Base-by-base conservation (phyloP, 2,329 filamentous ascomycete species). In the Fusarium agapanthi region DNA sequence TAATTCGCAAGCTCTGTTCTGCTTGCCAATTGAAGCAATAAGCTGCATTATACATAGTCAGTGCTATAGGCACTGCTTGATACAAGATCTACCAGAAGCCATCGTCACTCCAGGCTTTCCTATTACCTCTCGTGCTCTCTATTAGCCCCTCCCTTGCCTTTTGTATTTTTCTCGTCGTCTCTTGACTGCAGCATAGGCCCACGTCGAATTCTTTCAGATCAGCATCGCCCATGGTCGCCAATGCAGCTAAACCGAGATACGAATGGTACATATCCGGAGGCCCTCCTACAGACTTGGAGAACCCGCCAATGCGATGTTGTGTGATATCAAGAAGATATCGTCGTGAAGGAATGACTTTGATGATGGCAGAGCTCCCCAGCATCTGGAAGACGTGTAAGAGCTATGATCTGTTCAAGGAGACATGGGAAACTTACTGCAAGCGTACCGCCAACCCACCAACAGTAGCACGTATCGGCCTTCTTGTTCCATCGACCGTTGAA, bases 401-500 rank as follows among this genome's bases (percentile, higher is more conserved):
- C 15, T 16, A 5, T 24, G 11, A 12, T 12, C 6, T 62, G 5
- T 20, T 10, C 26, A 11, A 7, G 35, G 7, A 24, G 22, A 2
- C 11, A 15, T 6, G 4, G 16, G 13, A 13, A 24, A 56, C 81
- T 69, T 77, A 87, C 84, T 58, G 79, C 76, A 2, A 89, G 79
- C 3, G 94, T 90, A 5, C 90, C 94, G 8, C 88, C 87, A 1
- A 93, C 94, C 96, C 96, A 99, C 86, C 95, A 99, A 28, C 90
- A 92, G 81, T 99, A 99, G 83, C 96, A 99, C 1, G 96, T 98
- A 82, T 99, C 96, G 15, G 93, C 93, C 53, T 91, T 88, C 81
- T 99, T 99, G 84, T 97, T 98, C 79, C 90, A 91, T 55, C 96
- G 90, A 32, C 96, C 96, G 77, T 97, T 97, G 83, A 97, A 95